phyloP scores from a whole-genome alignment of 2,329 filamentous ascomycete species.

The Emmonsia crescens region DNA sequence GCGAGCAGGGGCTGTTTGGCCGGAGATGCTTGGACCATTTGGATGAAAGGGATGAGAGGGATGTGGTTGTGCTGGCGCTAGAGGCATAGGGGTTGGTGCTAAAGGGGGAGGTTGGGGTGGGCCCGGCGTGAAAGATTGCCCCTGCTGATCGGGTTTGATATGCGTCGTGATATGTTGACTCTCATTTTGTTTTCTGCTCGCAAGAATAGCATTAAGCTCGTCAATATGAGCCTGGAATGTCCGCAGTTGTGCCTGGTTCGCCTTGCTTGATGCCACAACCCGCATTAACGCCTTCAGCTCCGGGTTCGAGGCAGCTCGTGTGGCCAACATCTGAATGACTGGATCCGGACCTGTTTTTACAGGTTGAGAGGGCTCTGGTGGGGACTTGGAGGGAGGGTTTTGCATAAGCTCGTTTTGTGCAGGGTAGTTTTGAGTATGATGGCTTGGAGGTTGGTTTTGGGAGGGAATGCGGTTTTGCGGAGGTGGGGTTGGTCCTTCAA shows the following conservation, averaged over 20 bases:
- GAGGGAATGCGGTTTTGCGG: not conserved
- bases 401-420: constrained; percentile 4
- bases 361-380: constrained; percentile 18
- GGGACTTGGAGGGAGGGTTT: constrained; percentile 12
- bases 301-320: constrained; percentile 38
- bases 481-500: constrained; percentile 3
- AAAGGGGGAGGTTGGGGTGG: constrained; percentile 1
- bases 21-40: not conserved
- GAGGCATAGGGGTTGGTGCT: constrained; percentile 5
- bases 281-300: constrained; percentile 42
- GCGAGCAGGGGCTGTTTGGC: constrained; percentile 6
- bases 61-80: constrained; percentile 10
- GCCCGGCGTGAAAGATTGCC: constrained; percentile 2
- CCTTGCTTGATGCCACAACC: constrained; percentile 40
- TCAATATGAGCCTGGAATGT: constrained; percentile 43
- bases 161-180: constrained; percentile 16
- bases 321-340: constrained; percentile 44
- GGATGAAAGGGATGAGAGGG: constrained; percentile 8
- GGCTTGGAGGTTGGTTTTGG: constrained; percentile 5
- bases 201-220: constrained; percentile 40
- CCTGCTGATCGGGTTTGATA: constrained; percentile 11
- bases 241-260: constrained; percentile 38
- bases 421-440: constrained; percentile 6
- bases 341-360: constrained; percentile 38
- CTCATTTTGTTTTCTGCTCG: constrained; percentile 33